Evolutionary conservation across 495 filamentous ascomycete species (phyloP).

Genomic region (Talaromyces nanjingensis): DNA sequence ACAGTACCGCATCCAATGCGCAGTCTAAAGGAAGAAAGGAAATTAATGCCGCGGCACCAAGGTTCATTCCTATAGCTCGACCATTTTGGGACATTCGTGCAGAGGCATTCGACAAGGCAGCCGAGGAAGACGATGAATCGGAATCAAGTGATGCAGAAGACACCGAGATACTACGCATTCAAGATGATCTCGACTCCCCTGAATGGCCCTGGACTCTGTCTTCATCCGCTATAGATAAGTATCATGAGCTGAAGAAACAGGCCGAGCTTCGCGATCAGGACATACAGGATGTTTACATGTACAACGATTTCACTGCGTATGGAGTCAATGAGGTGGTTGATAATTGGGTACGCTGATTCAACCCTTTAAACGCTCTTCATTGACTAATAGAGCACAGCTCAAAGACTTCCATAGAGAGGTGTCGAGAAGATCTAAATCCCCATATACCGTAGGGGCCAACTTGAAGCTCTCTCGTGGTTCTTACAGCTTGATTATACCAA

Average conservation of each 20-base stretch:
- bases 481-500: slow-evolving; percentile 4
- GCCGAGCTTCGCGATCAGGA: slow-evolving; percentile 5
- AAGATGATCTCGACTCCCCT: not conserved
- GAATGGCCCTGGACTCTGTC: slow-evolving; percentile 5
- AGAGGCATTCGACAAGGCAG: not conserved
- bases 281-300: not conserved
- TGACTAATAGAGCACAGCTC: slow-evolving; percentile 4
- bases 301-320: slow-evolving; percentile 8
- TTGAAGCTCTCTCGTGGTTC: slow-evolving; percentile 5
- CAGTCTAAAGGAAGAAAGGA: not conserved
- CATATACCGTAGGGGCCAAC: slow-evolving; percentile 7
- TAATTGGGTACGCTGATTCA: slow-evolving; percentile 1
- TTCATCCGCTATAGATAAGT: not conserved
- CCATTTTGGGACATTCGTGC: slow-evolving; percentile 1
- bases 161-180: not conserved
- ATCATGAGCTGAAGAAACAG: slow-evolving; percentile 5
- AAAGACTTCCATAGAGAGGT: slow-evolving; percentile 1
- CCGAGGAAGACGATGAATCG: not conserved
- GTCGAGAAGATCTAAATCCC: not conserved
- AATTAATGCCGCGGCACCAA: not conserved
- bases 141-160: not conserved
- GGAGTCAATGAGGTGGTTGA: slow-evolving; percentile 6
- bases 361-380: not conserved
- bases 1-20: not conserved
- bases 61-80: not conserved